Conservation (phyloP, 805 yeast species). For the Saccharomyces jurei region DNA sequence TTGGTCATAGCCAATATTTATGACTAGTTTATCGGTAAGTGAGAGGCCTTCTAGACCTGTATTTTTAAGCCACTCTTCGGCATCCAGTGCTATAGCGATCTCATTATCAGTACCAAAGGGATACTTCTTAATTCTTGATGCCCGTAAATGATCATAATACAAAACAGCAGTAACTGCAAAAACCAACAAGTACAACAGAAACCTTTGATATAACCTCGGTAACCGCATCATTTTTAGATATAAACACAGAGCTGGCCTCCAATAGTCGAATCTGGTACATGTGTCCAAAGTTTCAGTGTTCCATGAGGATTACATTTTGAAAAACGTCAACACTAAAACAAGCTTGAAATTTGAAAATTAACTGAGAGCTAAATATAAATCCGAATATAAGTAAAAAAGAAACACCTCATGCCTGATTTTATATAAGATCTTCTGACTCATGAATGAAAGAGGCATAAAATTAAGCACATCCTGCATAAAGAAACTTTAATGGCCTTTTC, state of each 20-base stretch:
- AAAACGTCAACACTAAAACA: background rate
- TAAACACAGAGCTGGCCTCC: background rate
- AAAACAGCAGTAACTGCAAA: background rate
- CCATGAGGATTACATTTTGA: background rate
- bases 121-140: background rate
- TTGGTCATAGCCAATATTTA: slow-evolving; percentile 12
- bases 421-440: background rate
- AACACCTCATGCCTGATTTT: background rate
- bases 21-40: slow-evolving; percentile 5
- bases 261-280: background rate
- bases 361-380: background rate
- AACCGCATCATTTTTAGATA: background rate
- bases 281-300: background rate
- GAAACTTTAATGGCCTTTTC: background rate
- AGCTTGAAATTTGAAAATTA: background rate
- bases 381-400: background rate
- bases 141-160: background rate
- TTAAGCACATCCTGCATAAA: background rate
- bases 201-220: slow-evolving; percentile 4
- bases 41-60: slow-evolving; percentile 1
- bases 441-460: background rate
- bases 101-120: background rate
- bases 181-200: background rate
- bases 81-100: background rate
- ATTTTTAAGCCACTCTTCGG: slow-evolving; percentile 2